Evolutionary conservation across 208 protist species (phyloP).

Genomic region (Lotmaria passim): DNA sequence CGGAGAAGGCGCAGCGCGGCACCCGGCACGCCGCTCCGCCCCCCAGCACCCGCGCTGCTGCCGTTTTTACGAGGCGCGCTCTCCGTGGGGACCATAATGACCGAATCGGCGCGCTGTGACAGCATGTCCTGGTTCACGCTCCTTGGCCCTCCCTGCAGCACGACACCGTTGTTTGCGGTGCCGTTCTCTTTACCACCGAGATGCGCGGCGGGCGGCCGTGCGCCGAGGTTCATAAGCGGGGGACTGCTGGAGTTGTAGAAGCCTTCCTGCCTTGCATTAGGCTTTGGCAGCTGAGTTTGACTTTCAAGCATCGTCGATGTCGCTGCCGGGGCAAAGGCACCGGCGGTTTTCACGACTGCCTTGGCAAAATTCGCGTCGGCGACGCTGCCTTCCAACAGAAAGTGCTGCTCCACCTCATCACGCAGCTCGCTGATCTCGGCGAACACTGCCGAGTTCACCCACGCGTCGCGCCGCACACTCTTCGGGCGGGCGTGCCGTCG

Average conservation of each 20-base stretch:
- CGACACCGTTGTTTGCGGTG: neutral
- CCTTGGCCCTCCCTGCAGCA: no score
- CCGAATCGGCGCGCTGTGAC: constrained; percentile 9
- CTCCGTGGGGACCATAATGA: constrained; percentile 27
- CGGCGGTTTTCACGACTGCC: constrained; percentile 30
- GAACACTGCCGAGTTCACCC: constrained; percentile 47
- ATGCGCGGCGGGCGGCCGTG: neutral
- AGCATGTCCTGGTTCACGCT: neutral
- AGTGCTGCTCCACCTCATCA: constrained; percentile 44
- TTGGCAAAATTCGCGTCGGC: constrained; percentile 47
- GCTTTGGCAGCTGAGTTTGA: neutral
- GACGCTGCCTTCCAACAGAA: constrained; percentile 41
- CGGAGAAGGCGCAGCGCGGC: constrained; percentile 6
- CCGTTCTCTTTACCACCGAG: neutral
- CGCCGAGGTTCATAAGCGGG: constrained; percentile 19
- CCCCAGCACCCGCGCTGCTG: neutral
- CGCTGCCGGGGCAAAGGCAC: constrained; percentile 10
- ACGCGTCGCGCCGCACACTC: constrained; percentile 48
- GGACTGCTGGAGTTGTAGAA: constrained; percentile 33
- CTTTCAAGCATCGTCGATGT: constrained; percentile 7
- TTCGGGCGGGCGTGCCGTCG: constrained; percentile 55
- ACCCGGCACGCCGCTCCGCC: neutral
- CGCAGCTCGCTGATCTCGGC: constrained; percentile 56
- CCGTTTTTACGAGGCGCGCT: neutral
- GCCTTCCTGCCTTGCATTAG: neutral